Percentiles rank a stretch among this genome's conserved stretches.
These are phyloP conservation scores for Penicillium sumatraense DNA, from an alignment of 2,329 filamentous ascomycete genomes.

Conservation along the genomic window DNA sequence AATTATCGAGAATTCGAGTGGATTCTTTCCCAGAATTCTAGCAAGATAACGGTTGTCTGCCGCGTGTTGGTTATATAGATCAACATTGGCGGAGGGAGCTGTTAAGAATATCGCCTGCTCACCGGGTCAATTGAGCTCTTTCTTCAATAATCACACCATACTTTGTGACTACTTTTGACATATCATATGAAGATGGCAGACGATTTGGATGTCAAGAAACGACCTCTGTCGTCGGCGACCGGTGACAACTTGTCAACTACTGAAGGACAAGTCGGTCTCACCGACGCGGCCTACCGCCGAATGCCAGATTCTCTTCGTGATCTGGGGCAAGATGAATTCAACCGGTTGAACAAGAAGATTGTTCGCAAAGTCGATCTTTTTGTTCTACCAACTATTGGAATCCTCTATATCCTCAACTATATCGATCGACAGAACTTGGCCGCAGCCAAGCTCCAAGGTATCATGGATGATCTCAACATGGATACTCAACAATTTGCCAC, in stretches of 20 bases:
- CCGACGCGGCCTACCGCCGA: slow-evolving; percentile 18
- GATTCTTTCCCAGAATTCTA: not conserved
- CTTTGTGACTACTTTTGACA: slow-evolving; percentile 1
- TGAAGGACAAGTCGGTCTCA: slow-evolving; percentile 27
- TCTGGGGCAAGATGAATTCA: slow-evolving; percentile 28
- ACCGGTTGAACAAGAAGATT: slow-evolving; percentile 26
- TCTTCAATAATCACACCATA: not conserved
- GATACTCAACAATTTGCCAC: slow-evolving; percentile 40
- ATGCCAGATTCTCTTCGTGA: slow-evolving; percentile 31
- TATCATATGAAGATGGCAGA: slow-evolving; percentile 5
- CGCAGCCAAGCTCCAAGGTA: slow-evolving; percentile 46
- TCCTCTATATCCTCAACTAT: slow-evolving; percentile 49
- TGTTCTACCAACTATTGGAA: slow-evolving; percentile 37
- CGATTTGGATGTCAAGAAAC: slow-evolving; percentile 26
- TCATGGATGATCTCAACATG: slow-evolving; percentile 47
- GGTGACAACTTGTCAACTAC: slow-evolving; percentile 27
- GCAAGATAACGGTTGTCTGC: slow-evolving; percentile 2
- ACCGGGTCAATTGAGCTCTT: not conserved
- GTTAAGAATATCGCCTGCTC: not conserved
- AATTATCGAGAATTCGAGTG: not conserved
- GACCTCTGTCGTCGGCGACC: not conserved
- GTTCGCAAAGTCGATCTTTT: slow-evolving; percentile 38
- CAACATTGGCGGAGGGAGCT: slow-evolving; percentile 8
- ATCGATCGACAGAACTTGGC: slow-evolving; percentile 46
- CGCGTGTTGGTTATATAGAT: slow-evolving; percentile 11